These are phyloP conservation scores for Phaeophleospora eucalypticola DNA, from an alignment of 2,329 filamentous ascomycete species.

Conservation along the genomic window DNA sequence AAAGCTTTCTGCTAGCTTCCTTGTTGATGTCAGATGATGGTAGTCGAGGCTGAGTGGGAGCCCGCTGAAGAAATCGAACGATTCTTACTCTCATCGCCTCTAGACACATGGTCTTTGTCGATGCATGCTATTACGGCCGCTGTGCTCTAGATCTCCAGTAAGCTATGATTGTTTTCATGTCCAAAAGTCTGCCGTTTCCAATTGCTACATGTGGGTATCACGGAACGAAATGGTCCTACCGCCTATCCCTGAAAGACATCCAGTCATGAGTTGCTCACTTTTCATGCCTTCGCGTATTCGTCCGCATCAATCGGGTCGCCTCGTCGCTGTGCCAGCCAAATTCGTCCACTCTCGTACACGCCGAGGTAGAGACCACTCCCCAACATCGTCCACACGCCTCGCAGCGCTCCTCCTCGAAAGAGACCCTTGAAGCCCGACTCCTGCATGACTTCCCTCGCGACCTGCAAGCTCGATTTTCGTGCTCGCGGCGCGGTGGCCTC, in stretches of 20 bases:
- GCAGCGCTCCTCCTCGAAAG: constrained; percentile 70
- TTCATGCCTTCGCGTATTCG: constrained; percentile 14
- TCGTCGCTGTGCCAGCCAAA: constrained; percentile 44
- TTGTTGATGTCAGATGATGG: too few species aligned
- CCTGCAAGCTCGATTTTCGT: constrained; percentile 47
- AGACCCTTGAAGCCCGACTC: constrained; percentile 68
- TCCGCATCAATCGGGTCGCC: constrained; percentile 39
- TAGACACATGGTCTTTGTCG: too few species aligned
- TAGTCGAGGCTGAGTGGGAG: too few species aligned
- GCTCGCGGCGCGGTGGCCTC: constrained; percentile 29
- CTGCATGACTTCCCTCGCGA: constrained; percentile 61
- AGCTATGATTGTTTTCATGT: too few species aligned
- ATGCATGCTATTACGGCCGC: too few species aligned
- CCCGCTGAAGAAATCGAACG: too few species aligned
- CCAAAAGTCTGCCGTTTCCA: too few species aligned
- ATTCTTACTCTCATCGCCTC: too few species aligned
- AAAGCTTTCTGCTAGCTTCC: too few species aligned
- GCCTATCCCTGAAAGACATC: background rate
- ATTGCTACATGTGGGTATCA: constrained; percentile 2
- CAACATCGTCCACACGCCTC: constrained; percentile 75
- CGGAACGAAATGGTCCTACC: background rate
- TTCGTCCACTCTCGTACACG: constrained; percentile 75
- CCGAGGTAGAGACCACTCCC: constrained; percentile 82
- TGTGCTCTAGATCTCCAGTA: too few species aligned
- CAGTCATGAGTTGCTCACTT: too few species aligned